Conservation (phyloP, 2,329 filamentous ascomycete genomes). For the Claviceps humidiphila region DNA sequence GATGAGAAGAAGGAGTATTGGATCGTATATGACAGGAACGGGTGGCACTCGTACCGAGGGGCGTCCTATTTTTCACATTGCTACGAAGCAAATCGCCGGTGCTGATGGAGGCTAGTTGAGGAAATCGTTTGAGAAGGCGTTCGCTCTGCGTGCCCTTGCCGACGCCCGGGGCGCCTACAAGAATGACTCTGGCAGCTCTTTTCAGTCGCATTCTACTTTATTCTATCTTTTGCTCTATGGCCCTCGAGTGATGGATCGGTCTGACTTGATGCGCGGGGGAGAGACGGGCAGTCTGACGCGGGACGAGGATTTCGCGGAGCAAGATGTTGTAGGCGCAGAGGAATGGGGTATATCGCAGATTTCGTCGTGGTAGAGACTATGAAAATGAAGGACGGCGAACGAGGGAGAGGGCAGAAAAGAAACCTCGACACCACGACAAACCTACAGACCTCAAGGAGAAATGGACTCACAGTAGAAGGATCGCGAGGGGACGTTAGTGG, state of each 20-base stretch:
- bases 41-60: constrained; percentile 49
- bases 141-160: constrained; percentile 95
- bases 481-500: too few species aligned
- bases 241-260: neutral
- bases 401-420: too few species aligned
- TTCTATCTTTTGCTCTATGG: constrained; percentile 18
- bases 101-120: constrained; percentile 80
- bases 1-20: neutral
- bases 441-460: too few species aligned
- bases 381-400: too few species aligned
- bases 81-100: constrained; percentile 84
- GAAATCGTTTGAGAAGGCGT: constrained; percentile 72
- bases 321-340: too few species aligned
- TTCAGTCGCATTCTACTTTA: constrained; percentile 55
- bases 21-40: neutral
- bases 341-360: too few species aligned
- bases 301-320: neutral
- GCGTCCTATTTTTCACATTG: constrained; percentile 81
- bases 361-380: too few species aligned
- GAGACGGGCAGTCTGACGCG: neutral
- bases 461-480: too few species aligned
- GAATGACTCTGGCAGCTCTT: constrained; percentile 80
- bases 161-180: constrained; percentile 90
- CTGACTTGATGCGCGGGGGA: neutral
- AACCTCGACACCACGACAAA: too few species aligned